Conservation (phyloP, 148 eudicot species). For the Diospyros lotus region DNA sequence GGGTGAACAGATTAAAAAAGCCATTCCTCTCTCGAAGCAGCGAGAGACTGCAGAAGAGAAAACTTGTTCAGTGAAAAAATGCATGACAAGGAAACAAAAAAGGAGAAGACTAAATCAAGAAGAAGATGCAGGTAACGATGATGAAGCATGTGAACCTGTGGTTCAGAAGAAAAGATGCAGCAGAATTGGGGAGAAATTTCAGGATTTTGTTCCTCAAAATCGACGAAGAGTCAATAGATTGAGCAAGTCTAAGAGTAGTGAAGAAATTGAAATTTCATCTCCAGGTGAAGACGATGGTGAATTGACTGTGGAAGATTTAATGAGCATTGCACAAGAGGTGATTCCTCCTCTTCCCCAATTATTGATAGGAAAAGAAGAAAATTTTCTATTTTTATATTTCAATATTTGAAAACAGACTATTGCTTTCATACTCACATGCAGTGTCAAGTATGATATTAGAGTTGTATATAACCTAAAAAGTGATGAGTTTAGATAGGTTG, state of each 20-base stretch:
- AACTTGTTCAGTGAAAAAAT: conserved; percentile 19
- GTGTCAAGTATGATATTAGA: neutral
- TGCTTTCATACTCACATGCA: neutral
- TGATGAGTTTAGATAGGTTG: neutral
- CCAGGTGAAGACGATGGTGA: conserved; percentile 50
- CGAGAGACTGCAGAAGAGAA: conserved; percentile 5
- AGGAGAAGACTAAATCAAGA: conserved; percentile 18
- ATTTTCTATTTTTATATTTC: neutral
- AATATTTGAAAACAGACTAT: neutral
- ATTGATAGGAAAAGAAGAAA: neutral
- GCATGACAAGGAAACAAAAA: conserved; percentile 23
- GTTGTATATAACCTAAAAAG: conserved; percentile 1
- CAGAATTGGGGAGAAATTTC: conserved; percentile 18
- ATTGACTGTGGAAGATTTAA: conserved; percentile 63
- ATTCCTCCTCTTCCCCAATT: neutral
- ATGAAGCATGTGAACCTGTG: conserved; percentile 17
- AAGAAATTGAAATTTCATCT: conserved; percentile 24
- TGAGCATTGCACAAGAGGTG: conserved; percentile 82
- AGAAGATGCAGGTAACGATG: conserved; percentile 14
- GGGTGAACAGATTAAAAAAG: conserved; percentile 11
- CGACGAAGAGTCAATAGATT: conserved; percentile 14
- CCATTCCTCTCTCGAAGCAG: conserved; percentile 13
- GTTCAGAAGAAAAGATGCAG: conserved; percentile 27
- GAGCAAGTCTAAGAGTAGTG: conserved; percentile 10
- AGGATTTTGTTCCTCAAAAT: conserved; percentile 12